Evolutionary conservation across 2,329 filamentous ascomycete genomes (phyloP), one percentile per base, ranked within the genome.

Genomic region (Allantophomopsis lycopodina): DNA sequence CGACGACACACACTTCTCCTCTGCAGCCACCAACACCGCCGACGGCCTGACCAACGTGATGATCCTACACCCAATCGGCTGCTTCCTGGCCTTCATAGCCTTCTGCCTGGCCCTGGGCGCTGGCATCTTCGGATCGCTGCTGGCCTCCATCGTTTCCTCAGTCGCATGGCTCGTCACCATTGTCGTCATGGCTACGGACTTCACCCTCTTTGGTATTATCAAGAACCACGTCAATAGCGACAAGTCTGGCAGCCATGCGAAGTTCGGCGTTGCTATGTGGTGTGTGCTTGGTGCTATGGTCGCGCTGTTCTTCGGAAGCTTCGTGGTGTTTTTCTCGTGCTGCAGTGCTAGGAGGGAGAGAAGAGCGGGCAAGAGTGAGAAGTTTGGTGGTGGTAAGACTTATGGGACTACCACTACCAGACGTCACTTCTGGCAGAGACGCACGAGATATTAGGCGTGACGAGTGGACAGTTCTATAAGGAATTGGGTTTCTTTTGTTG

Each of bases 241-340:
- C 40, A 53, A 51, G 35, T 52, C 43, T 7, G 58, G 54, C 44
- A 58, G 55, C 44, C 53, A 50, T 14, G 75, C 76, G 16, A 51
- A 55, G 33, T 82, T 66, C 57, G 65, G 67, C 23, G 50, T 62
- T 3, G 76, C 63, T 13, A 66, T 76, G 33, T 82, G 76, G 76
- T 70, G 71, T 8, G 56, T 71, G 2, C 60, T 81, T 12, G 74
- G 60, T 7, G 66, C 69, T 2, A 71, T 71, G 45, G 59, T 77
- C 43, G 63, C 65, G 48, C 60, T 68, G 15, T 63, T 79, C 39
- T 42, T 78, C 18, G 76, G 66, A 7, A 67, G 68, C 15, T 44
- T 75, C 39, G 48, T 79, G 37, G 65, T 80, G 41, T 69, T 81
- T 48, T 61, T 79, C 47, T 73, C 72, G 6, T 80, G 75, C 65